phyloP scores from a whole-genome alignment of 257 asterid genomes.

The Verbena officinalis region DNA sequence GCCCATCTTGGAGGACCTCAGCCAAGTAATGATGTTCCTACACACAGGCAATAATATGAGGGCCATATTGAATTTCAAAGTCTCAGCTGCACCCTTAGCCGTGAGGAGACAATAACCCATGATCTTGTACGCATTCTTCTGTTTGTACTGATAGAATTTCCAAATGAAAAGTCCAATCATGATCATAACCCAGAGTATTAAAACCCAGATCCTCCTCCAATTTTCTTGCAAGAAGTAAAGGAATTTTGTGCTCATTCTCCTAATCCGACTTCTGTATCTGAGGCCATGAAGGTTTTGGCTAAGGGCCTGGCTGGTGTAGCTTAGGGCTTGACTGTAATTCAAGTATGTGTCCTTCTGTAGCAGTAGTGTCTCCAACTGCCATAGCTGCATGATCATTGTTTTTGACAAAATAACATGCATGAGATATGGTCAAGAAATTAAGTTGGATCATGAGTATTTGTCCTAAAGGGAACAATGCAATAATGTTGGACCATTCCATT shows the following conservation, averaged over 20 bases:
- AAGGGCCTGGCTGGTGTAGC: conserved; percentile 97
- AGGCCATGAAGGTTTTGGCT: conserved; percentile 94
- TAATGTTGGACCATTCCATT: conserved; percentile 29
- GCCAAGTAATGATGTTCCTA: conserved; percentile 89
- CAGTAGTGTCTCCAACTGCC: conserved; percentile 99
- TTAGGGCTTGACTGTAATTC: conserved; percentile 93
- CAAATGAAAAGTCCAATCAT: conserved; percentile 84
- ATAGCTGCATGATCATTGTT: conserved; percentile 65
- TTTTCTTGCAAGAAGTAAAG: conserved; percentile 69
- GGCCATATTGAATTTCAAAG: conserved; percentile 93
- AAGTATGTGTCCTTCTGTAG: conserved; percentile 95
- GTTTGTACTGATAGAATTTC: conserved; percentile 80
- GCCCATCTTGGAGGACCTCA: conserved; percentile 78
- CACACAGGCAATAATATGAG: conserved; percentile 89
- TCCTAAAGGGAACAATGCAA: conserved; percentile 18
- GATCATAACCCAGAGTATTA: conserved; percentile 62
- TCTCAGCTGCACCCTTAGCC: conserved; percentile 98
- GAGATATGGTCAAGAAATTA: conserved; percentile 34
- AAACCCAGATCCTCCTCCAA: conserved; percentile 92
- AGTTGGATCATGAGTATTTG: conserved; percentile 42
- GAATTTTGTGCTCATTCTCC: conserved; percentile 53
- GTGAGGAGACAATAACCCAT: conserved; percentile 94
- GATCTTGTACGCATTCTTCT: conserved; percentile 63
- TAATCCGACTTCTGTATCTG: conserved; percentile 55
- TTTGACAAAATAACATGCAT: conserved; percentile 39